phyloP scores from a whole-genome alignment of 768 basidiomycete species.

The Psilocybe cubensis region DNA sequence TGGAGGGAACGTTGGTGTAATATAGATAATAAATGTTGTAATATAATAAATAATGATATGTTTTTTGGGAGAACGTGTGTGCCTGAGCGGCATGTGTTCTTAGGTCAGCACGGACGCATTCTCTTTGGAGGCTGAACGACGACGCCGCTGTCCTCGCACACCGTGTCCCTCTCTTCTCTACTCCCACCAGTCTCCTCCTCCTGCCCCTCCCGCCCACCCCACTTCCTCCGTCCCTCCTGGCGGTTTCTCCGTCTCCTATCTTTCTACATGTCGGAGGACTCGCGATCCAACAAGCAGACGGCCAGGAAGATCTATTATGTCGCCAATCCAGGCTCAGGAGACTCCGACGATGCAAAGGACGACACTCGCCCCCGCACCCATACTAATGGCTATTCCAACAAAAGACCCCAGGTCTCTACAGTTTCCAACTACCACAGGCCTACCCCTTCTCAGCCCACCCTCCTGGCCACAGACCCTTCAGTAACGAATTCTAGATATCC shows the following conservation, averaged over 20 bases:
- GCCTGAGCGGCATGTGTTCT: conserved; percentile 12
- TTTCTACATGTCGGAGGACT: conserved; percentile 63
- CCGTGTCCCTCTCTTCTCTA: conserved; percentile 10
- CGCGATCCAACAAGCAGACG: conserved; percentile 37
- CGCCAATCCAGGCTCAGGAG: conserved; percentile 63
- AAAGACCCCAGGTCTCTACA: conserved; percentile 9
- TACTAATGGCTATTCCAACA: background rate
- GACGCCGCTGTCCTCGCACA: conserved; percentile 22
- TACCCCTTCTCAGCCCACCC: conserved; percentile 25
- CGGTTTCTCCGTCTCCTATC: conserved; percentile 12
- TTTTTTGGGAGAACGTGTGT: conserved; percentile 27
- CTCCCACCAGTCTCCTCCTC: conserved; percentile 7
- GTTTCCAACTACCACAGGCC: conserved; percentile 15
- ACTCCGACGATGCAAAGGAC: conserved; percentile 35
- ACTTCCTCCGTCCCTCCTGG: background rate
- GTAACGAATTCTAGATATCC: conserved; percentile 7
- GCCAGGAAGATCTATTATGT: conserved; percentile 54
- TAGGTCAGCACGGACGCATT: conserved; percentile 33
- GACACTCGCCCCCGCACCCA: conserved; percentile 16
- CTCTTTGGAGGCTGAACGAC: conserved; percentile 14
- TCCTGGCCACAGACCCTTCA: conserved; percentile 24
- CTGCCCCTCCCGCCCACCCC: background rate
- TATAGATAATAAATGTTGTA: conserved; percentile 17
- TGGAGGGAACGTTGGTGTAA: conserved; percentile 29
- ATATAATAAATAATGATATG: conserved; percentile 23